phyloP scores from a whole-genome alignment of 768 basidiomycete species.

The Candolleomyces eurysporus region DNA sequence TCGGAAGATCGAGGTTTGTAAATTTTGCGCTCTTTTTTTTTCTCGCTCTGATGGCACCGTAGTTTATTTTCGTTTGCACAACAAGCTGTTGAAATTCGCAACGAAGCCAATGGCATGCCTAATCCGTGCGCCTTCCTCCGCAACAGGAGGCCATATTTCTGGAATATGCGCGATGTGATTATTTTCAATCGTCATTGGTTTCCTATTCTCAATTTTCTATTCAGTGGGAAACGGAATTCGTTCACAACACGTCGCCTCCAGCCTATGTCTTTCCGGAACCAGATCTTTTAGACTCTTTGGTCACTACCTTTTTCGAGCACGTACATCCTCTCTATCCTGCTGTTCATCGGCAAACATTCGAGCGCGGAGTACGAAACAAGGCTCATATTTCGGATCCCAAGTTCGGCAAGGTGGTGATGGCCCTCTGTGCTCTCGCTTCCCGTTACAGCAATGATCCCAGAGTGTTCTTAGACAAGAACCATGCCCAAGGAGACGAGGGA shows the following conservation, averaged over 20 bases:
- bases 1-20: slow-evolving; percentile 38
- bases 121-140: not conserved
- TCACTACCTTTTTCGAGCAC: slow-evolving; percentile 57
- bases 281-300: slow-evolving; percentile 47
- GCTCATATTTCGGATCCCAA: slow-evolving; percentile 46
- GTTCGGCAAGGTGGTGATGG: slow-evolving; percentile 58
- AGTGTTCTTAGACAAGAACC: slow-evolving; percentile 19
- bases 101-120: not conserved
- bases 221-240: slow-evolving; percentile 37
- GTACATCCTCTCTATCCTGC: slow-evolving; percentile 55
- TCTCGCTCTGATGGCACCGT: not conserved
- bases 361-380: slow-evolving; percentile 41
- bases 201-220: slow-evolving; percentile 2
- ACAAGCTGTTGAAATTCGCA: slow-evolving; percentile 24
- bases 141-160: slow-evolving; percentile 23
- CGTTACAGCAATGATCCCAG: slow-evolving; percentile 56
- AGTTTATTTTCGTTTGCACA: slow-evolving; percentile 43
- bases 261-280: slow-evolving; percentile 44
- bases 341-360: slow-evolving; percentile 67
- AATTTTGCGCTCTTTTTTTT: not conserved
- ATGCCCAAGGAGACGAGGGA: slow-evolving; percentile 35
- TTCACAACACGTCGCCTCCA: slow-evolving; percentile 18
- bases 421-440: slow-evolving; percentile 61
- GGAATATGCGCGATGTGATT: slow-evolving; percentile 29
- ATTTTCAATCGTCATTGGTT: not conserved